Conservation (phyloP, 805 yeast genomes). For the Lachancea quebecensis region DNA sequence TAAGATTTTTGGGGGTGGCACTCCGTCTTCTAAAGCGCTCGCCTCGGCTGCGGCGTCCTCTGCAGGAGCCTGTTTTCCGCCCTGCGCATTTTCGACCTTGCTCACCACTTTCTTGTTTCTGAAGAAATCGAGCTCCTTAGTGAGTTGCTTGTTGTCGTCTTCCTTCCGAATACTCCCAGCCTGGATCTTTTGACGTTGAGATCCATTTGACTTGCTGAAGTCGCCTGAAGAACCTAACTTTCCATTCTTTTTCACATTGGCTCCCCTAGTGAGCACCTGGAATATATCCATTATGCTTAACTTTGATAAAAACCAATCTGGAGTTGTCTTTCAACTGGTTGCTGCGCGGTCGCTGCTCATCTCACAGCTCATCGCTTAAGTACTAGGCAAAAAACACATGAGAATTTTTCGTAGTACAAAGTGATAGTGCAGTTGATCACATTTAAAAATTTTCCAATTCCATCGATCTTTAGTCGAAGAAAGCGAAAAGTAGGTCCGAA, state of each 20-base stretch:
- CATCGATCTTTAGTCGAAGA: too few relatives aligned
- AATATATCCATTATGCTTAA: conserved; percentile 72
- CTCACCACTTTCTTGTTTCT: conserved; percentile 42
- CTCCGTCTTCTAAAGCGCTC: conserved; percentile 25
- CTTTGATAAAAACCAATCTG: background rate
- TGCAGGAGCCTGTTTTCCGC: conserved; percentile 28
- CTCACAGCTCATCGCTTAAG: conserved; percentile 7
- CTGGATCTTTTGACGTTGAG: background rate
- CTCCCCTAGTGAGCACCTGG: conserved; percentile 78
- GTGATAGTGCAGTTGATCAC: background rate
- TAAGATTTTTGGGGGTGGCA: conserved; percentile 39
- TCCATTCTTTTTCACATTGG: conserved; percentile 41
- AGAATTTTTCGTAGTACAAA: background rate
- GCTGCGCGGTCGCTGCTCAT: background rate
- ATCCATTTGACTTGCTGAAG: conserved; percentile 14
- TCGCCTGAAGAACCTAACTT: conserved; percentile 21
- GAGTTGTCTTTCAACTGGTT: background rate
- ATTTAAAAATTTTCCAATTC: background rate
- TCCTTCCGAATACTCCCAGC: conserved; percentile 27
- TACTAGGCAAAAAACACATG: background rate
- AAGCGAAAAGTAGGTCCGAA: background rate
- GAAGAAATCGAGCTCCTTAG: conserved; percentile 79
- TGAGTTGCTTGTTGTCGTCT: conserved; percentile 43
- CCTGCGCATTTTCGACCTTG: conserved; percentile 20
- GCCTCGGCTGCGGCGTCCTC: conserved; percentile 12